phyloP scores from a whole-genome alignment of 805 yeast genomes.

The Candida hungchunana region DNA sequence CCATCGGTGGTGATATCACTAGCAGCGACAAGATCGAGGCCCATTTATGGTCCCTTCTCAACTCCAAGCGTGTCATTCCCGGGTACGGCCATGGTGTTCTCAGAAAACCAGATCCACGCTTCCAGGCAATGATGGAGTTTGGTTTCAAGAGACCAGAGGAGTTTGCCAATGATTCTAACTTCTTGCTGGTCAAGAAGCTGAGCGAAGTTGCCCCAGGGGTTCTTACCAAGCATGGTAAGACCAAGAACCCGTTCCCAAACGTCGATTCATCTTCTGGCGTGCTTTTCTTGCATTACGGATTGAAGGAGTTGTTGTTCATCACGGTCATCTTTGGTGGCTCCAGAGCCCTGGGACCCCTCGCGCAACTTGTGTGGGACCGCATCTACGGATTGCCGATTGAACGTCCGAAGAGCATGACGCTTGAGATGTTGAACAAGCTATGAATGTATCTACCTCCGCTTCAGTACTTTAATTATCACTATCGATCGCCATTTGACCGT shows the following conservation, averaged over 20 bases:
- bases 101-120: slow-evolving; percentile 80
- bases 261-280: slow-evolving; percentile 81
- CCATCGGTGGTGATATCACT: slow-evolving; percentile 31
- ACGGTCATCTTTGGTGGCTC: slow-evolving; percentile 82
- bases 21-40: slow-evolving; percentile 49
- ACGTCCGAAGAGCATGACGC: slow-evolving; percentile 50
- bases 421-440: slow-evolving; percentile 12
- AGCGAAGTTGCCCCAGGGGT: slow-evolving; percentile 74
- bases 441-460: too few species aligned
- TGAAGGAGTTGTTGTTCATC: slow-evolving; percentile 67
- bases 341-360: slow-evolving; percentile 73
- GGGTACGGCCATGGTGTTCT: slow-evolving; percentile 89
- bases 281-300: slow-evolving; percentile 74
- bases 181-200: slow-evolving; percentile 60
- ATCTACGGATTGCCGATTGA: slow-evolving; percentile 75
- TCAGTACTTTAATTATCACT: too few species aligned
- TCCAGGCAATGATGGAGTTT: slow-evolving; percentile 67
- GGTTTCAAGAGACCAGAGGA: slow-evolving; percentile 49
- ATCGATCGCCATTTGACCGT: too few species aligned
- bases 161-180: slow-evolving; percentile 59
- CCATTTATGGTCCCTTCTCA: slow-evolving; percentile 67
- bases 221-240: slow-evolving; percentile 73
- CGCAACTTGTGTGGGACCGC: slow-evolving; percentile 78
- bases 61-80: slow-evolving; percentile 75
- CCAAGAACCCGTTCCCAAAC: slow-evolving; percentile 83